Base-by-base conservation (phyloP, 768 basidiomycete species). In the Macrolepiota albuminosa region DNA sequence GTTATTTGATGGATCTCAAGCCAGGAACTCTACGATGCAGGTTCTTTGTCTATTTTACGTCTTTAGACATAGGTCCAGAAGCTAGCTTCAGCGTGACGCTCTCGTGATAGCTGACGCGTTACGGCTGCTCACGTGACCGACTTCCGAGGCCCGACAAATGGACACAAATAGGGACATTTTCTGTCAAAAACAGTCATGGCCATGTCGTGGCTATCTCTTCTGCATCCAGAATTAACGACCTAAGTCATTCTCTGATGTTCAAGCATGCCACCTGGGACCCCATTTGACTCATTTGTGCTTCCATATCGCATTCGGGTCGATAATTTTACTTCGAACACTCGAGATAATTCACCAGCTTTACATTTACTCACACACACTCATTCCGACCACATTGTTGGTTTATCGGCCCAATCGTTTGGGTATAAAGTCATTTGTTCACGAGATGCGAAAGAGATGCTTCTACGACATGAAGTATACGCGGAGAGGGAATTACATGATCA, bases 361-460 rank as follows among this genome's bases (percentile, higher is more conserved):
- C 84, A 92, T 69, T 82, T 97, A n/a, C 81, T 97, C 56, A 86
- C 89, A 0, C 94, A 97, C 69, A 91, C 93, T 0, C 95, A 96
- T 73, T 81, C 93, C 0, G 95, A 96, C 72, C 95, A 97, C 68
- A 80, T 93, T 55, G 74, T 73, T 46, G 94, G 95, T 4, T 79
- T 97, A 31, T 80, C 85, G 21, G 82, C 89, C 26, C 84, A 85
- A 59, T 87, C 85, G 0, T 95, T 95, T 67, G 84, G 82, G 2
- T 83, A 84, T 46, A 77, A 75, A 2, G 84, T 97, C 9, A 72
- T 91, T 57, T 95, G 93, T 72, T 93, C 94, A 0, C 72, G 76
- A 6, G 90, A 94, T 70, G 87, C 95, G 18, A 95, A 94, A 72
- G 80, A 87, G 60, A 93, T 97, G 87, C 75, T 98, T 2, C 73